These are phyloP conservation scores for Neurospora sublineolata DNA, from an alignment of 495 filamentous ascomycete genomes.

Conservation along the genomic window DNA sequence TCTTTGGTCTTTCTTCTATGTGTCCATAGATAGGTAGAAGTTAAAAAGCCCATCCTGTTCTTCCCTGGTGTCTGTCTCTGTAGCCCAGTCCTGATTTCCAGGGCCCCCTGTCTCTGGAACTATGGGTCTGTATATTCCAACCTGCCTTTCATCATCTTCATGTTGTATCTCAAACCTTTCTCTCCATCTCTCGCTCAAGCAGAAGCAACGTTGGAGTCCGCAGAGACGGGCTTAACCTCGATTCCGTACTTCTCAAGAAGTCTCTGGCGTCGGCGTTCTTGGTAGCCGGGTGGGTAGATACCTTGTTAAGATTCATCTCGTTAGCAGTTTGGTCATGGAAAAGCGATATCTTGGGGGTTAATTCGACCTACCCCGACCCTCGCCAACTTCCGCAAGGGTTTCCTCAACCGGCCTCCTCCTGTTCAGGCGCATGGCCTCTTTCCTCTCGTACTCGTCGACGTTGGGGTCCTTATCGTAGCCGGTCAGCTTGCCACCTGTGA, in stretches of 20 bases:
- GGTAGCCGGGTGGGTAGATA: constrained; percentile 73
- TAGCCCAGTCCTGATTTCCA: not conserved
- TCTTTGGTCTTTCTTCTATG: not conserved
- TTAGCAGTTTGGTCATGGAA: not conserved
- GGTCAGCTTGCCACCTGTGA: constrained; percentile 60
- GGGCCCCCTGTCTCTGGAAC: not conserved
- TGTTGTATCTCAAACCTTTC: not conserved
- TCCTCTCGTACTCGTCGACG: constrained; percentile 71
- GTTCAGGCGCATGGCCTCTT: constrained; percentile 62
- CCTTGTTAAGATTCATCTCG: constrained; percentile 34
- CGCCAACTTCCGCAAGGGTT: constrained; percentile 72
- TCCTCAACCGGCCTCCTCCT: constrained; percentile 68
- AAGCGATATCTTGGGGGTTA: not conserved
- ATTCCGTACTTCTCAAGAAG: constrained; percentile 87
- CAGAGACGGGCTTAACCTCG: constrained; percentile 52
- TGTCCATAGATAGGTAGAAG: not conserved
- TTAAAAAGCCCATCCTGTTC: not conserved
- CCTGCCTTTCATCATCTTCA: not conserved
- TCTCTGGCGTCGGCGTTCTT: constrained; percentile 70
- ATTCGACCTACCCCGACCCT: constrained; percentile 64
- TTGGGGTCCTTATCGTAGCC: constrained; percentile 41
- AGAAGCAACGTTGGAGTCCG: constrained; percentile 20
- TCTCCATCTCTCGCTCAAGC: not conserved
- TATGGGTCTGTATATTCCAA: not conserved
- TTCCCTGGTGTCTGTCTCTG: not conserved